Conservation (phyloP, 2,329 filamentous ascomycete species). For the Colletotrichum chrysophilum region DNA sequence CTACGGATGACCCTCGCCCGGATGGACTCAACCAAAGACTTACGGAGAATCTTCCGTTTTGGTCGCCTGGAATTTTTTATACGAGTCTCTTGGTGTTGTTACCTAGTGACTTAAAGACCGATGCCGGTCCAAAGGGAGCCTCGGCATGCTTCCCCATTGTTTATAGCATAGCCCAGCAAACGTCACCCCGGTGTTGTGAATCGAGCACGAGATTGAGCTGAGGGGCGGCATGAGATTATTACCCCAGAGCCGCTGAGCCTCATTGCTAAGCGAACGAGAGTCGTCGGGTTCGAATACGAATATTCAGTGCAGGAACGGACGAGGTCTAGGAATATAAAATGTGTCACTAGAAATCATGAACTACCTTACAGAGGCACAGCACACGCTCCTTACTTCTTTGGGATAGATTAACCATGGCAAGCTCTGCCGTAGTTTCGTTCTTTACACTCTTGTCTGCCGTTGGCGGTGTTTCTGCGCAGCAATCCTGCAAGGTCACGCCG, state of each 20-base stretch:
- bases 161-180: neutral
- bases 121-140: neutral
- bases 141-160: neutral
- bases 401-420: neutral
- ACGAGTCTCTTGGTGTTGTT: neutral
- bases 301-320: neutral
- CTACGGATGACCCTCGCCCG: neutral
- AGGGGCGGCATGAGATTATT: neutral
- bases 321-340: neutral
- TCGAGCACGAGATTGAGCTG: neutral
- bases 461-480: neutral
- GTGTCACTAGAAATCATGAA: neutral
- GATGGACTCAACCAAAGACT: neutral
- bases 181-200: neutral
- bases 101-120: neutral
- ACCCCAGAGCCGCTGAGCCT: neutral
- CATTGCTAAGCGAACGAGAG: neutral
- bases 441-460: neutral
- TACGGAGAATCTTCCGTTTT: neutral
- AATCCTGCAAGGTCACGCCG: conserved; percentile 1
- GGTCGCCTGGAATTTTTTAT: neutral
- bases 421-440: neutral
- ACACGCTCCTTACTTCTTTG: neutral
- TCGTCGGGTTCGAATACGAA: neutral
- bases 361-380: neutral